These are phyloP conservation scores for Cyclotella kingstonii DNA, from an alignment of 108 stramenopile species.

Conservation along the genomic window DNA sequence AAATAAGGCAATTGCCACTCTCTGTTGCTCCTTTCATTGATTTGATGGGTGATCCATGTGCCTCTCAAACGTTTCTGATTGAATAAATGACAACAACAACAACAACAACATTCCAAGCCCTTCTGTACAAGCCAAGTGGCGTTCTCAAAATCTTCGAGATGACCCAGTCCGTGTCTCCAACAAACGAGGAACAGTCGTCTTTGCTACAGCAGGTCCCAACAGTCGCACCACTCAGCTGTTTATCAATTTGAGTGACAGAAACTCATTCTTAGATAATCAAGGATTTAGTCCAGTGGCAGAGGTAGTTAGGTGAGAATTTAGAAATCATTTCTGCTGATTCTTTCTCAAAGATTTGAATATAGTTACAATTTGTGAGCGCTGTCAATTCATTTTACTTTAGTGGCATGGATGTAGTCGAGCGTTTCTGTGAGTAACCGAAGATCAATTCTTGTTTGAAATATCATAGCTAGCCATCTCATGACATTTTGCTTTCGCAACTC, in stretches of 20 bases:
- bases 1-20: not conserved
- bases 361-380: not conserved
- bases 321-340: not conserved
- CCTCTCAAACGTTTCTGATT: too few species aligned
- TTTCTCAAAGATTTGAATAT: not conserved
- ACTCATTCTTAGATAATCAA: constrained; percentile 87
- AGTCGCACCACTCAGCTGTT: constrained; percentile 92
- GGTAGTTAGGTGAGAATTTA: constrained; percentile 53
- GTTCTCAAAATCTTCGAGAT: constrained; percentile 57
- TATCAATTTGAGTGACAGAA: constrained; percentile 68
- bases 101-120: constrained; percentile 24
- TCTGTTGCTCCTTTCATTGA: not conserved
- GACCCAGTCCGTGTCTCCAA: constrained; percentile 87
- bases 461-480: not conserved
- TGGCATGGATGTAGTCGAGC: constrained; percentile 89
- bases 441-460: not conserved
- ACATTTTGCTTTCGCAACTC: not conserved
- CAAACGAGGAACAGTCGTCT: constrained; percentile 80
- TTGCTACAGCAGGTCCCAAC: constrained; percentile 89
- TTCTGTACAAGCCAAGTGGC: constrained; percentile 64
- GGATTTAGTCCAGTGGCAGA: constrained; percentile 92
- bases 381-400: constrained; percentile 5
- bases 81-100: not conserved
- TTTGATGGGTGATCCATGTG: not conserved
- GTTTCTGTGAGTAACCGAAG: constrained; percentile 52